A percentile compares a stretch with the other conserved stretches of the same genome.
Evolutionary conservation across 352 stramenopile species (phyloP).

Genomic region (Globisporangium okanoganense): DNA sequence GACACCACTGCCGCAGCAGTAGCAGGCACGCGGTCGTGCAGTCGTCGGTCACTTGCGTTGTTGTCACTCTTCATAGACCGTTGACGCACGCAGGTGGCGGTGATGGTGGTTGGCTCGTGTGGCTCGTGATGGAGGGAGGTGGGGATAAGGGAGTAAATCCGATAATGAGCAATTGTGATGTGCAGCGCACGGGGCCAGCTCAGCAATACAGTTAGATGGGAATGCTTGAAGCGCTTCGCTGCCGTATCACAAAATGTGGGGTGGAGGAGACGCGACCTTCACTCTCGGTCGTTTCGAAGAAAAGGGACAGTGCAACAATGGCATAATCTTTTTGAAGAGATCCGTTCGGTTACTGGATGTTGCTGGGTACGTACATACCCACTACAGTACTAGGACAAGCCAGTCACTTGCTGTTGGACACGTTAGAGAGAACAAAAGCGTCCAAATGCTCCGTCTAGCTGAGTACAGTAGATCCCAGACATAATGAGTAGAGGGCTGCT

Average conservation of each 20-base stretch:
- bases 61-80: slow-evolving; percentile 15
- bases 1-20: not conserved
- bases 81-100: no score
- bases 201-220: no score
- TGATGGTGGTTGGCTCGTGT: not conserved
- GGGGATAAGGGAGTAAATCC: slow-evolving; percentile 3
- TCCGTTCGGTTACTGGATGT: not conserved
- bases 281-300: slow-evolving; percentile 2
- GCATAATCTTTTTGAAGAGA: not conserved
- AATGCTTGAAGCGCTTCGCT: no score
- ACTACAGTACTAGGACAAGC: not conserved
- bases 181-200: no score
- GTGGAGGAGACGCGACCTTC: not conserved
- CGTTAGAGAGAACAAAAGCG: no score
- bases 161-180: not conserved
- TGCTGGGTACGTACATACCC: slow-evolving; percentile 11
- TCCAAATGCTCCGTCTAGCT: no score
- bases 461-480: no score
- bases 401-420: not conserved
- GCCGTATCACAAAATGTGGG: no score
- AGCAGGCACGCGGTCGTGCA: slow-evolving; percentile 11
- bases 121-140: not conserved
- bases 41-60: slow-evolving; percentile 7
- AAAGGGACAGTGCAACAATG: not conserved
- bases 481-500: no score